Evolutionary conservation across 768 basidiomycete genomes (phyloP), one percentile per base, ranked within the genome.

Genomic region (Xanthoconium stramineum): DNA sequence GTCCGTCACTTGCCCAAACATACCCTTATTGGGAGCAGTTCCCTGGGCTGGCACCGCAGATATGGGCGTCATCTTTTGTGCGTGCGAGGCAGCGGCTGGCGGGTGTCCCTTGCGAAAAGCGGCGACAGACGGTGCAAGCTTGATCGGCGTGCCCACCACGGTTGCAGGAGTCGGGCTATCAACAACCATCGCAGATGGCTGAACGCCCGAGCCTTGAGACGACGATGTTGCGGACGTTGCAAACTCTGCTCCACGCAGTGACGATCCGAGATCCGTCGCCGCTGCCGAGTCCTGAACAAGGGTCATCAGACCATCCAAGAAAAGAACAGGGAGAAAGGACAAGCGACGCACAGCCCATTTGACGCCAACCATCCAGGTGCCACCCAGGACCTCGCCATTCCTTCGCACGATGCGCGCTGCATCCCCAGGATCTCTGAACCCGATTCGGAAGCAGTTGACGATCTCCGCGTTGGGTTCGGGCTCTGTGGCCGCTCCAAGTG

Each of bases 311-410:
- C 61, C 28, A 38, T 19, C 12, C 30, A 11, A 12, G 9, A 33
- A 52, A 29, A 9, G n/a, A 15, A 2, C 11, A 20, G 30, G 35
- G 30, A 30, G 13, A 37, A 39, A 59, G 32, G 36, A 33, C 20
- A 30, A 48, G 47, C 6, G 19, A 83, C 89, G 57, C 67, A 92
- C 91, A 29, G 88, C 88, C 86, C 86, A 91, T 69, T 92, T 92
- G 40, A 83, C 84, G 13, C 92, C 93, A 36, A 94, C 75, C 91
- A 94, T 94, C 78, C 83, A 90, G 47, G 77, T 79, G 5, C 88
- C 88, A 12, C 80, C 74, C 20, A 94, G 66, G 2, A 94, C 72
- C 48, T 94, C 91, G 3, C 93, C 93, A 61, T 87, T 94, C 72
- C 88, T 88, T 48, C 89, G 76, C 15, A 92, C 83, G 3, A 91